Conservation (phyloP, 768 basidiomycete species). For the Antrodiella citrinella region DNA sequence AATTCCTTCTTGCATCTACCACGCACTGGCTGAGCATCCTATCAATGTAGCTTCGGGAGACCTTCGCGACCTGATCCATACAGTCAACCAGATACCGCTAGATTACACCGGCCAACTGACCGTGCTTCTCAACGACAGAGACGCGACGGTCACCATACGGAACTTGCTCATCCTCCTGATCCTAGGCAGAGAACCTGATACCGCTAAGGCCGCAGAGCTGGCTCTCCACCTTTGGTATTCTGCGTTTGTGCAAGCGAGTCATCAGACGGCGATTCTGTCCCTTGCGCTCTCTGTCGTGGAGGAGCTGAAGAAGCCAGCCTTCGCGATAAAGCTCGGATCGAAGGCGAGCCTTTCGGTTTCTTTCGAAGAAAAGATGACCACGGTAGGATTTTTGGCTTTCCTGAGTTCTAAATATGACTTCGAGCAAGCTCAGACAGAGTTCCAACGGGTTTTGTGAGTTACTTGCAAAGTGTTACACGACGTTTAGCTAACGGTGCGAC, state of each 20-base stretch:
- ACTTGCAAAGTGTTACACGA: conserved; percentile 33
- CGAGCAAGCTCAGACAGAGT: background rate
- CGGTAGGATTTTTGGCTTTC: background rate
- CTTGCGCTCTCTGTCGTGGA: background rate
- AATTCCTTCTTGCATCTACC: too few relatives aligned
- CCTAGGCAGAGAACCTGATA: conserved; percentile 18
- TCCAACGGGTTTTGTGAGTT: conserved; percentile 13
- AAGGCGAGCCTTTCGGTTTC: background rate
- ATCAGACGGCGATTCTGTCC: conserved; percentile 6
- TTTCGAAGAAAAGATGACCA: background rate
- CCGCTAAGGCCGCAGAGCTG: conserved; percentile 30
- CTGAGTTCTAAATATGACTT: background rate
- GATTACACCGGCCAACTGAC: conserved; percentile 32
- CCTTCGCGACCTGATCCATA: conserved; percentile 34
- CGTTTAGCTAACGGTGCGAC: conserved; percentile 17
- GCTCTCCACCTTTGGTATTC: conserved; percentile 46
- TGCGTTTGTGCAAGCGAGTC: conserved; percentile 29
- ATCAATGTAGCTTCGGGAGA: conserved; percentile 40
- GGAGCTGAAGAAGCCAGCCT: conserved; percentile 6
- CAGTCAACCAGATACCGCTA: conserved; percentile 33
- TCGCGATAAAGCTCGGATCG: background rate
- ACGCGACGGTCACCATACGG: conserved; percentile 24
- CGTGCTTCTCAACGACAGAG: conserved; percentile 35
- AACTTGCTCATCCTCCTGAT: conserved; percentile 36
- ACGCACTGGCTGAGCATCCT: too few relatives aligned